A percentile compares a stretch with the other conserved stretches of the same genome.
These are phyloP conservation scores for Syzygium malaccense DNA, from an alignment of 441 rosid genomes.

Conservation along the genomic window DNA sequence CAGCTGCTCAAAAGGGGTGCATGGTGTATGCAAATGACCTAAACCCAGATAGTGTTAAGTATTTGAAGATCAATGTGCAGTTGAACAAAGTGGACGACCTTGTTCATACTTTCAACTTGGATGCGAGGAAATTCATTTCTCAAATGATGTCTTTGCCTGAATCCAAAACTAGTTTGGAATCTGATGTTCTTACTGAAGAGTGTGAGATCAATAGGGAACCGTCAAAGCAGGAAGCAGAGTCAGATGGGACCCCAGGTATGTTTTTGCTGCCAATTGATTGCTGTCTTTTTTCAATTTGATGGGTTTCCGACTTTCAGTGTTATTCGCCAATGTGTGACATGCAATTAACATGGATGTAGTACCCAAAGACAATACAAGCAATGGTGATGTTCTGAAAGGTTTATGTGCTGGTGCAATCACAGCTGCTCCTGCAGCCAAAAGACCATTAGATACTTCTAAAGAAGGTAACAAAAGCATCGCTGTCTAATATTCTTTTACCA, in stretches of 20 bases:
- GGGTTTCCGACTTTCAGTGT: not conserved
- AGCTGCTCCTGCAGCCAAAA: slow-evolving; percentile 17
- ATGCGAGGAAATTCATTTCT: slow-evolving; percentile 77
- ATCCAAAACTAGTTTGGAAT: slow-evolving; percentile 24
- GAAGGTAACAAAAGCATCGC: slow-evolving; percentile 37
- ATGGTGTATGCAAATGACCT: slow-evolving; percentile 83
- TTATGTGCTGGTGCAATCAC: not conserved
- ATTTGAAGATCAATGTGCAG: slow-evolving; percentile 78
- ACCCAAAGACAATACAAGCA: not conserved
- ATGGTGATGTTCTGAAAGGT: not conserved
- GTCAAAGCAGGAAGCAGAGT: slow-evolving; percentile 5
- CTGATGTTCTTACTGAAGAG: slow-evolving; percentile 22
- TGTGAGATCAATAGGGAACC: slow-evolving; percentile 10
- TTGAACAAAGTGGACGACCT: slow-evolving; percentile 71
- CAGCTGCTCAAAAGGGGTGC: slow-evolving; percentile 94
- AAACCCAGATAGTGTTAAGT: slow-evolving; percentile 73
- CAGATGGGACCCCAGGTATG: slow-evolving; percentile 23
- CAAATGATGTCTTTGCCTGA: slow-evolving; percentile 46
- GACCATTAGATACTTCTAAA: slow-evolving; percentile 31
- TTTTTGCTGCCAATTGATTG: slow-evolving; percentile 1
- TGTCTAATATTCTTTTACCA: not conserved
- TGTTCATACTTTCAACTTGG: slow-evolving; percentile 65
- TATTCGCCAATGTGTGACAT: not conserved
- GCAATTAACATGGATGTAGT: slow-evolving; percentile 24
- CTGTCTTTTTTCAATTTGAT: not conserved